Conservation (phyloP, 331 rosid genomes). For the Phaseolus coccineus region DNA sequence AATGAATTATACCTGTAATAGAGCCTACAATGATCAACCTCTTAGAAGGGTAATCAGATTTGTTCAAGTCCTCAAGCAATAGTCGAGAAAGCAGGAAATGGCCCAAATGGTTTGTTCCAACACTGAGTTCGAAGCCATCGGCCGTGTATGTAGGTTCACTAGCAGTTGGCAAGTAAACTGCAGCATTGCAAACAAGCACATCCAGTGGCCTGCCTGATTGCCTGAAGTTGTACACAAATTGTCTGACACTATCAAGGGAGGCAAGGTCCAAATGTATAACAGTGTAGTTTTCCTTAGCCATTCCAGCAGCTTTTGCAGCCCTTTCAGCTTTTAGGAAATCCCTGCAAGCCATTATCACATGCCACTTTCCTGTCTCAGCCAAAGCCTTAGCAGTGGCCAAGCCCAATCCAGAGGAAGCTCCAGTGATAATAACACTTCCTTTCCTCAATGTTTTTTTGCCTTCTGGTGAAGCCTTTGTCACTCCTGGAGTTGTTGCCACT, state of each 20-base stretch:
- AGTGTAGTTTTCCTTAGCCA: conserved; percentile 72
- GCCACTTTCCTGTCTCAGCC: conserved; percentile 94
- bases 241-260: conserved; percentile 84
- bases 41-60: conserved; percentile 81
- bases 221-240: conserved; percentile 77
- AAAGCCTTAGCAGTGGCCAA: conserved; percentile 87
- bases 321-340: conserved; percentile 94
- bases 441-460: conserved; percentile 86
- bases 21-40: conserved; percentile 90
- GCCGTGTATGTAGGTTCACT: conserved; percentile 85
- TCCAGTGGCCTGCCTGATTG: conserved; percentile 63
- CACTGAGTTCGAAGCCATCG: conserved; percentile 91
- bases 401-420: conserved; percentile 91
- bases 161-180: conserved; percentile 85
- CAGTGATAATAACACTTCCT: conserved; percentile 81
- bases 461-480: conserved; percentile 56
- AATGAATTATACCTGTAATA: conserved; percentile 67
- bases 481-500: conserved; percentile 62
- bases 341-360: conserved; percentile 93
- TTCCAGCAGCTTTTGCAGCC: conserved; percentile 88
- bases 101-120: conserved; percentile 94
- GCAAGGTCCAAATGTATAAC: conserved; percentile 89
- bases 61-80: conserved; percentile 73
- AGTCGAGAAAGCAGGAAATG: conserved; percentile 89
- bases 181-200: conserved; percentile 69